Base-by-base conservation (phyloP, 2,329 filamentous ascomycete genomes). In the Xylaria sp. region DNA sequence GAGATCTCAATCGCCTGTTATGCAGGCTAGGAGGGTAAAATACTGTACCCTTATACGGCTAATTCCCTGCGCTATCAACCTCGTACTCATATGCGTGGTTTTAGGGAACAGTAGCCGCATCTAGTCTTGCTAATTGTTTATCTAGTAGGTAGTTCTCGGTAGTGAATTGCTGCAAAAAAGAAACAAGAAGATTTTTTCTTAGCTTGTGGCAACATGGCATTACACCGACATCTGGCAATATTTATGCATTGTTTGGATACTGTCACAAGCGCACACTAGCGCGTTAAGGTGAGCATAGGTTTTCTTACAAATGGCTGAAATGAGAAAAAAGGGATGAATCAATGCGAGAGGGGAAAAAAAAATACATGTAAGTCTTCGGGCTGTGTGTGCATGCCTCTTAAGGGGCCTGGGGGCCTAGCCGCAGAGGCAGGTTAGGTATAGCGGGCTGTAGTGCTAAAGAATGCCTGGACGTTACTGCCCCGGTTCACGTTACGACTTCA, bases 271-370 rank as follows among this genome's bases (percentile, higher is more conserved):
- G 39, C 51, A 46, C 44, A 41, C 37, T 23, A 15, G 50, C 44
- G 20, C 2, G 9, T 23, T 54, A 18, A 54, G 31, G 52, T 37
- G 28, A 55, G 34, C 15, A 3, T 37, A 28, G 28, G 28, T 63
- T 48, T 31, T 31, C 51, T 51, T 63, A 48, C 54, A 57, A 65
- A 65, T 58, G 58, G 25, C 34, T 65, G 50, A 70, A 65, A 67
- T 70, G 61, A 67, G 41, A 20, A 65, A 46, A 58, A 58, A 63
- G 25, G 52, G 56, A 65, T 61, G 65, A 55, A 69, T 66, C 54
- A 69, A 69, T 63, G 67, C 67, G 59, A 31, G 59, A 58, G 34
- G 9, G 9, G 5, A 34, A 37, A 37, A 37, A 37, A 39, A 58
- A 46, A 58, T n/a, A 31, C 56, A 25, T 58, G 39, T 57, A 58